Conservation (phyloP, 129 eudicot genomes). For the Solidago caesia region DNA sequence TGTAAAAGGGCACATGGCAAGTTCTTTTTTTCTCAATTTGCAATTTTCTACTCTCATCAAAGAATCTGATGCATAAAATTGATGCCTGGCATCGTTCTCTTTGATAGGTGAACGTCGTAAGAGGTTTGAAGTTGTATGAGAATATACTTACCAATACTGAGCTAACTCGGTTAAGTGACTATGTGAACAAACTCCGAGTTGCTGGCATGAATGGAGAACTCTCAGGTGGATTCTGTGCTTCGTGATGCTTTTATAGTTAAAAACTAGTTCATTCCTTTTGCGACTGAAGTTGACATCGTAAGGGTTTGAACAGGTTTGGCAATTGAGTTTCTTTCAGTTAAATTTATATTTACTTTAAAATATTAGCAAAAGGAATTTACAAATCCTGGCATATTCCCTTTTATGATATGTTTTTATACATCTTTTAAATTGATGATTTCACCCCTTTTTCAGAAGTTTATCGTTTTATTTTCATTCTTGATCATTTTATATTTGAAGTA, state of each 20-base stretch:
- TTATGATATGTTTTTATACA: not conserved
- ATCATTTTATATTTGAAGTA: not conserved
- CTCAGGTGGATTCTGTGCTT: slow-evolving; percentile 87
- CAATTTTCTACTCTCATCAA: not conserved
- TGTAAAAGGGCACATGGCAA: slow-evolving; percentile 91
- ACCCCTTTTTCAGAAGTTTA: not conserved
- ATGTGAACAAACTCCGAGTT: slow-evolving; percentile 72
- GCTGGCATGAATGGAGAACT: slow-evolving; percentile 95
- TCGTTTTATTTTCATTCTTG: not conserved
- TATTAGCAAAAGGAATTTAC: not conserved
- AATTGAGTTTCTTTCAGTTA: slow-evolving; percentile 30
- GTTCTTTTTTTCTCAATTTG: slow-evolving; percentile 36
- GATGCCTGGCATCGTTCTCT: slow-evolving; percentile 9
- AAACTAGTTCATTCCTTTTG: slow-evolving; percentile 54
- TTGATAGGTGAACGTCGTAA: slow-evolving; percentile 86
- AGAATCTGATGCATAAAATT: not conserved
- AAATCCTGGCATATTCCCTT: not conserved
- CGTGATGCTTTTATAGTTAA: slow-evolving; percentile 64
- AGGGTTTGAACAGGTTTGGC: slow-evolving; percentile 74
- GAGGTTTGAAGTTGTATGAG: slow-evolving; percentile 88
- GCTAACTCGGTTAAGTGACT: slow-evolving; percentile 67
- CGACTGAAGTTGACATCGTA: slow-evolving; percentile 68
- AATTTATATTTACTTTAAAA: not conserved
- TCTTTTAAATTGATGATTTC: not conserved
- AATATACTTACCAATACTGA: slow-evolving; percentile 63